phyloP scores from a whole-genome alignment of 257 asterid species.

The Echites panduratus region DNA sequence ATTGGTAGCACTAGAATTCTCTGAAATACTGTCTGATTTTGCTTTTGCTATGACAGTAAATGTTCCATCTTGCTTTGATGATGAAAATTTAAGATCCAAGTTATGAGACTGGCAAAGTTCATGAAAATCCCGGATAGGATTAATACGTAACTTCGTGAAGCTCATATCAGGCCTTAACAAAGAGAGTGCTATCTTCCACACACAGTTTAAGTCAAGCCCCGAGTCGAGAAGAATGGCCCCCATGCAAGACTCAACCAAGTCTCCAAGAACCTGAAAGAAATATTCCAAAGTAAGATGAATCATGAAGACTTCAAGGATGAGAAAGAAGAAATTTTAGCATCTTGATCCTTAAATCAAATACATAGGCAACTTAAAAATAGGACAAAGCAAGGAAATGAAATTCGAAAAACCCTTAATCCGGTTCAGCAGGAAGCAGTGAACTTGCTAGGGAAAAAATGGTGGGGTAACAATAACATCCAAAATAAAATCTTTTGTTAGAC shows the following conservation, averaged over 20 bases:
- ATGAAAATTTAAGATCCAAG: conserved; percentile 43
- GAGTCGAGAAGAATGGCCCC: conserved; percentile 88
- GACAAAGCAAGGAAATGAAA: background rate
- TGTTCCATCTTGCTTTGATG: conserved; percentile 39
- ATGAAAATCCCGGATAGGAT: conserved; percentile 63
- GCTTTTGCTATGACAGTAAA: conserved; percentile 52
- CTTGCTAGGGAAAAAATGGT: too few species aligned
- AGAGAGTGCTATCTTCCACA: conserved; percentile 63
- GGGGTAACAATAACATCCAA: background rate
- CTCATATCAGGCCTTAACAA: conserved; percentile 62
- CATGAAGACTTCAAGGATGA: conserved; percentile 18
- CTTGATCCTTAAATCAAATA: background rate
- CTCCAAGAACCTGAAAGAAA: conserved; percentile 83
- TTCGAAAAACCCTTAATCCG: background rate
- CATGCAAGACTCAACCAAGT: conserved; percentile 85
- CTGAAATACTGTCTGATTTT: conserved; percentile 27
- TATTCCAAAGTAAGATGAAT: conserved; percentile 23
- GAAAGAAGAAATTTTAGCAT: background rate
- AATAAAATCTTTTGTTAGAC: background rate
- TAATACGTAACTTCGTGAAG: conserved; percentile 51
- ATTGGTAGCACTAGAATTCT: conserved; percentile 39
- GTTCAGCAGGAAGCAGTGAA: background rate
- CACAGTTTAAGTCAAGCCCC: conserved; percentile 60
- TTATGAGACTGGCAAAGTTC: conserved; percentile 74
- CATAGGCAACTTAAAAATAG: background rate